A percentile compares a stretch with the other conserved stretches of the same genome.
phyloP scores from a whole-genome alignment of 225 moss, liverwort and hornwort genomes.

The Physcomitrium patens region DNA sequence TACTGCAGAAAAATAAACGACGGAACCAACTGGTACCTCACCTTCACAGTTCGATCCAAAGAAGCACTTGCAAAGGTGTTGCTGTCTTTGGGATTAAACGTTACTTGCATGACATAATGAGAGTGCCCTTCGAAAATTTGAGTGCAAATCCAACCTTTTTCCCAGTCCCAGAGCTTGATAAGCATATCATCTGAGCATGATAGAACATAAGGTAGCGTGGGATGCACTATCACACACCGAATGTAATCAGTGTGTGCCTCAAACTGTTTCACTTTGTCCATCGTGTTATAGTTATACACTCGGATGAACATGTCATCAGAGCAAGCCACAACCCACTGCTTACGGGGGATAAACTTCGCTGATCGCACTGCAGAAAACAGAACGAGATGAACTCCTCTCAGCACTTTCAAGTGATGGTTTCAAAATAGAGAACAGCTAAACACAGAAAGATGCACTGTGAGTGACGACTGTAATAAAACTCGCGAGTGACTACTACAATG shows the following conservation, averaged over 20 bases:
- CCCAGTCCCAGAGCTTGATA: slow-evolving; percentile 99
- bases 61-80: slow-evolving; percentile 99
- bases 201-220: slow-evolving; percentile 92
- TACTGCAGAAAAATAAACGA: background rate
- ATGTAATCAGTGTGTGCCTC: slow-evolving; percentile 99
- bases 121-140: slow-evolving; percentile 99
- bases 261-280: slow-evolving; percentile 98
- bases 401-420: background rate
- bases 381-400: background rate
- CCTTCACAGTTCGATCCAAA: slow-evolving; percentile 96
- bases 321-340: slow-evolving; percentile 98
- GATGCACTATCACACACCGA: slow-evolving; percentile 91
- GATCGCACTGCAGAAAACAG: slow-evolving; percentile 71
- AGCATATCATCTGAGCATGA: slow-evolving; percentile 99
- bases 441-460: slow-evolving; percentile 16
- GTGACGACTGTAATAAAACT: background rate
- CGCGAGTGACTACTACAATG: background rate
- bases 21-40: slow-evolving; percentile 24
- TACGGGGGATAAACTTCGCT: slow-evolving; percentile 94
- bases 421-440: slow-evolving; percentile 1
- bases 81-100: slow-evolving; percentile 96
- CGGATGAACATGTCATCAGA: slow-evolving; percentile 97
- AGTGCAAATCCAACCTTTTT: slow-evolving; percentile 96
- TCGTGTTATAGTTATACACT: slow-evolving; percentile 98
- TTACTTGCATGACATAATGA: slow-evolving; percentile 99